phyloP scores from a whole-genome alignment of 2,329 filamentous ascomycete genomes.

The Alternaria alternata region DNA sequence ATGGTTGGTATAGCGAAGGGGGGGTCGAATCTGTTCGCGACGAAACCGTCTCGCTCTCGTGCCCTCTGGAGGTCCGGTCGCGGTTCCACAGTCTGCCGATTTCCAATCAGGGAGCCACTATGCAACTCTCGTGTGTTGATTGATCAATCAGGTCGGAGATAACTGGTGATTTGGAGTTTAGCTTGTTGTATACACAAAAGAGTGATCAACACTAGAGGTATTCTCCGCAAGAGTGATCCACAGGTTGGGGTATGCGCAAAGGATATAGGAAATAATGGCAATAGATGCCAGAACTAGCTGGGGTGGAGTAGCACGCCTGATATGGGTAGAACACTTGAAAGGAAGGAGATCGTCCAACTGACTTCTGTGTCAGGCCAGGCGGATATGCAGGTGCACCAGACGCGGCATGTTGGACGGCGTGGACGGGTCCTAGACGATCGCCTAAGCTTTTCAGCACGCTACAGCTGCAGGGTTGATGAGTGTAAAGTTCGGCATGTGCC shows the following conservation, averaged over 20 bases:
- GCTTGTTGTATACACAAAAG: conserved; percentile 9
- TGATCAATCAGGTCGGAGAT: conserved; percentile 5
- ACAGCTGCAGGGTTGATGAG: conserved; percentile 20
- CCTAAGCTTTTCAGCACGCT: conserved; percentile 17
- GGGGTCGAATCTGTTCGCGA: conserved; percentile 3
- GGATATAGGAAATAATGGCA: conserved; percentile 14
- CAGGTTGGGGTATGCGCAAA: conserved; percentile 10
- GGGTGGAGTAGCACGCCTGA: conserved; percentile 2
- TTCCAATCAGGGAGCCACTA: not conserved
- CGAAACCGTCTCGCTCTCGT: conserved; percentile 8
- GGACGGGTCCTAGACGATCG: conserved; percentile 24
- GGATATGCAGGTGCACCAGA: conserved; percentile 24
- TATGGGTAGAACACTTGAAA: conserved; percentile 15
- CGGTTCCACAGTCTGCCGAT: conserved; percentile 4
- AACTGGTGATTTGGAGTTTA: conserved; percentile 3
- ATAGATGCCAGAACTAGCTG: conserved; percentile 7
- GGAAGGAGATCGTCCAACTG: conserved; percentile 24
- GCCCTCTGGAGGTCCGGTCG: conserved; percentile 6
- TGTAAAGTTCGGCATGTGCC: conserved; percentile 21
- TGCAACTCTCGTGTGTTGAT: not conserved
- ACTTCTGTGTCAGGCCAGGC: conserved; percentile 25
- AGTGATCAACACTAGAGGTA: conserved; percentile 13
- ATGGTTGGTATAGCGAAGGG: conserved; percentile 20
- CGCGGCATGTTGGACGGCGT: conserved; percentile 21
- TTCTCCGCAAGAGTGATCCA: conserved; percentile 10